phyloP scores from a whole-genome alignment of 805 yeast species.

The Scheffersomyces lignosus region DNA sequence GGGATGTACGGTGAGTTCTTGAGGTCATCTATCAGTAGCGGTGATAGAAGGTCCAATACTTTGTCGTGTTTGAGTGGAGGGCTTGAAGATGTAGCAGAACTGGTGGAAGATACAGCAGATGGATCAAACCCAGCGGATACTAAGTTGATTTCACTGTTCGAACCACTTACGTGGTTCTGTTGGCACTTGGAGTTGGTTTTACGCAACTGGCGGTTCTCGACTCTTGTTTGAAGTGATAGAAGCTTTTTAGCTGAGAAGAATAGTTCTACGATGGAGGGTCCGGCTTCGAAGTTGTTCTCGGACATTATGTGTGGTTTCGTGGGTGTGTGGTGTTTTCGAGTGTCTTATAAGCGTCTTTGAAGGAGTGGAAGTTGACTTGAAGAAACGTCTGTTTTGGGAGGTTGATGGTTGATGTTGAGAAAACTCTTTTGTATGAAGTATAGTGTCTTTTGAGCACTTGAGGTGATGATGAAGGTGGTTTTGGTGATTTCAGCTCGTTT shows the following conservation, averaged over 20 bases:
- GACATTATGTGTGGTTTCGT: too few relatives aligned
- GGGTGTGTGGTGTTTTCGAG: too few relatives aligned
- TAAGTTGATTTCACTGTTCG: background rate
- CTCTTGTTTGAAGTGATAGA: constrained; percentile 37
- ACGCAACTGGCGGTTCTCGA: constrained; percentile 38
- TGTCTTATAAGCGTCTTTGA: too few relatives aligned
- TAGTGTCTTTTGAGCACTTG: too few relatives aligned
- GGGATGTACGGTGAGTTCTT: constrained; percentile 15
- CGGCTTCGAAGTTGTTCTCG: constrained; percentile 11
- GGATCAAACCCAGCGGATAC: too few relatives aligned
- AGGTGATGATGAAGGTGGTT: too few relatives aligned
- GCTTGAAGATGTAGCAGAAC: background rate
- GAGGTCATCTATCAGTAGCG: constrained; percentile 38
- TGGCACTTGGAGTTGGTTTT: constrained; percentile 33
- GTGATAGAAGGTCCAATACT: constrained; percentile 40
- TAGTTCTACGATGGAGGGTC: constrained; percentile 43
- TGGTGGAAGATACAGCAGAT: background rate
- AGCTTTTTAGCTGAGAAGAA: constrained; percentile 42
- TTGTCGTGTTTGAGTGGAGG: constrained; percentile 16
- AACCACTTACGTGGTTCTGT: constrained; percentile 1
- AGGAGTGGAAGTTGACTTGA: too few relatives aligned
- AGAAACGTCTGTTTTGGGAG: too few relatives aligned
- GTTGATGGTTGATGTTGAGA: too few relatives aligned
- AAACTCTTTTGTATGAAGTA: too few relatives aligned
- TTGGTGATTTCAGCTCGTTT: too few relatives aligned